A percentile compares a stretch with the other conserved stretches of the same genome.
phyloP scores from a whole-genome alignment of 1,284 basidiomycete genomes.

The Ganoderma boninense region DNA sequence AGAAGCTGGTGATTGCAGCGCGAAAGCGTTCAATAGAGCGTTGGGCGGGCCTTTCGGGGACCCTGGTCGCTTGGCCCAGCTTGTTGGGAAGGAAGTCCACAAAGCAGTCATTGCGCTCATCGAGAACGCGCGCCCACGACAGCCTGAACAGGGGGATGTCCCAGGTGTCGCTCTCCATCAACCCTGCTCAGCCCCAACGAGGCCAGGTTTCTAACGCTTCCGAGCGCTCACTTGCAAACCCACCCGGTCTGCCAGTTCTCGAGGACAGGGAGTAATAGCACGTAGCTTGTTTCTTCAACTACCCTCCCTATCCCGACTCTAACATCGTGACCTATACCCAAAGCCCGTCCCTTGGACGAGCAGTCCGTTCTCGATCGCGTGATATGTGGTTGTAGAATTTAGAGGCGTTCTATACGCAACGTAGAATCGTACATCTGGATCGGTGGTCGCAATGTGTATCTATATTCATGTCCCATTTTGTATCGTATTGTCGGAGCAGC shows the following conservation, averaged over 20 bases:
- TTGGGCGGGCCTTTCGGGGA: background rate
- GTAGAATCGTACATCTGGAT: no score
- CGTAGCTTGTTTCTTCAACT: background rate
- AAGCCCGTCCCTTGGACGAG: no score
- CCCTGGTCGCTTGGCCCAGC: background rate
- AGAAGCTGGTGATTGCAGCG: conserved; percentile 3
- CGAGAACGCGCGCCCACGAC: background rate
- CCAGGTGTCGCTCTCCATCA: background rate
- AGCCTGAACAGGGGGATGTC: background rate
- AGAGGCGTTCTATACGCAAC: background rate
- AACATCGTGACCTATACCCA: background rate
- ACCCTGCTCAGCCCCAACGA: background rate
- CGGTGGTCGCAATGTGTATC: no score
- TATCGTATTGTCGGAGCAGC: no score
- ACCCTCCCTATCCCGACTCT: background rate
- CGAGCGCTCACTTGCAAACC: background rate
- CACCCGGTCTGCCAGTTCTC: background rate
- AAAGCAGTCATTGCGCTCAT: background rate
- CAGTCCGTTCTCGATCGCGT: background rate
- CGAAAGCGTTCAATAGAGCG: background rate
- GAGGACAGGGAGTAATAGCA: background rate
- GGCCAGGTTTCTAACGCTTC: background rate
- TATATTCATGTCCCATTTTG: no score
- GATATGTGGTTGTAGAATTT: background rate
- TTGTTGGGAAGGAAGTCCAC: background rate